phyloP scores from a whole-genome alignment of 768 basidiomycete genomes.

The Chalciporus piperatus region DNA sequence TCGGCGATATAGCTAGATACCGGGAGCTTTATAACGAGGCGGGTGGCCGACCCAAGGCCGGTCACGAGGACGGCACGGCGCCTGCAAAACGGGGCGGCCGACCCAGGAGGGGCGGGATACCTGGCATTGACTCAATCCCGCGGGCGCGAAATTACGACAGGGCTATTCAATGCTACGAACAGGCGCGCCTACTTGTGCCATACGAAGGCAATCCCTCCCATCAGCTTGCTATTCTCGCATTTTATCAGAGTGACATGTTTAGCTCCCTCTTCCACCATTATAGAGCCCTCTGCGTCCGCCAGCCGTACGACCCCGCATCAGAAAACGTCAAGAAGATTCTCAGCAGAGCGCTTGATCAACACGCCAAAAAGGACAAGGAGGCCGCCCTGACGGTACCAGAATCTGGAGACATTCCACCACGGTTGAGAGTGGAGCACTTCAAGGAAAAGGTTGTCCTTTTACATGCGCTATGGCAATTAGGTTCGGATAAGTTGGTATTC shows the following conservation, averaged over 20 bases:
- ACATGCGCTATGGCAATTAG: slow-evolving; percentile 68
- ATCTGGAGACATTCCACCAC: slow-evolving; percentile 40
- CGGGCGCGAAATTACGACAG: slow-evolving; percentile 68
- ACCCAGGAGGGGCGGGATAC: slow-evolving; percentile 47
- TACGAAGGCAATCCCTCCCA: slow-evolving; percentile 93
- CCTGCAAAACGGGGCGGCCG: slow-evolving; percentile 40
- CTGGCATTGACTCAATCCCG: slow-evolving; percentile 43
- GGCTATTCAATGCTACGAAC: slow-evolving; percentile 80
- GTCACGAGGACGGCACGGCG: slow-evolving; percentile 56
- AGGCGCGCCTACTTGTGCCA: slow-evolving; percentile 78
- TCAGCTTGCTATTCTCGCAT: slow-evolving; percentile 90
- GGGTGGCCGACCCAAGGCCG: slow-evolving; percentile 60
- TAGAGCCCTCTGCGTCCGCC: slow-evolving; percentile 81
- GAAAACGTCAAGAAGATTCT: slow-evolving; percentile 81
- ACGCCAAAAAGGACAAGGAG: slow-evolving; percentile 45
- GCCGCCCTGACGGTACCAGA: slow-evolving; percentile 30
- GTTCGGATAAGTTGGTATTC: slow-evolving; percentile 52
- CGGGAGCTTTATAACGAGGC: slow-evolving; percentile 84
- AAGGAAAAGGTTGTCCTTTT: slow-evolving; percentile 74
- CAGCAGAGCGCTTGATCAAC: slow-evolving; percentile 60
- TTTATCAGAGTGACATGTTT: slow-evolving; percentile 83
- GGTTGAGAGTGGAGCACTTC: slow-evolving; percentile 58
- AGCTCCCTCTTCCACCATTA: slow-evolving; percentile 82
- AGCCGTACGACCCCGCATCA: slow-evolving; percentile 83
- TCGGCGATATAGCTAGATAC: slow-evolving; percentile 94